A percentile compares a stretch with the other conserved stretches of the same genome.
phyloP scores from a whole-genome alignment of 2,329 filamentous ascomycete genomes.

The Cordyceps farinosa region DNA sequence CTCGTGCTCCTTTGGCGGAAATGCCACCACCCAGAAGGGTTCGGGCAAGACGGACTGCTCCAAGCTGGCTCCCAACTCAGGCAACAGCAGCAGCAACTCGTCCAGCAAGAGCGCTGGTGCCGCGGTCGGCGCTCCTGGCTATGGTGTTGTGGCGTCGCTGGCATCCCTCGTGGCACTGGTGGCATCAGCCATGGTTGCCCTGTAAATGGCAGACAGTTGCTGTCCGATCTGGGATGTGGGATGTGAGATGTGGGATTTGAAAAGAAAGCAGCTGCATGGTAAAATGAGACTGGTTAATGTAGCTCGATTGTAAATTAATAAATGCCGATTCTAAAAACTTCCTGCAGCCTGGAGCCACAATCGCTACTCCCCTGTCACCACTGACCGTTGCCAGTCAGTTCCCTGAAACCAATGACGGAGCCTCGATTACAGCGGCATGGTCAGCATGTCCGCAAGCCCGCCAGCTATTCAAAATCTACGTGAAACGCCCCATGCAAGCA shows the following conservation, averaged over 20 bases:
- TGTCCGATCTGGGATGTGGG: not conserved
- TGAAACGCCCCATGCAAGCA: not conserved
- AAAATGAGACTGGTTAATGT: not conserved
- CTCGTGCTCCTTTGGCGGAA: constrained; percentile 70
- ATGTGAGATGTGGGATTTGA: not conserved
- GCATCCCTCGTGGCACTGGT: constrained; percentile 21
- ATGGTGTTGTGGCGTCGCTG: constrained; percentile 41
- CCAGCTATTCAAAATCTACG: not conserved
- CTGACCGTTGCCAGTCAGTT: not conserved
- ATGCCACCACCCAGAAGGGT: constrained; percentile 54
- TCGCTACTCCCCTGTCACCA: not conserved
- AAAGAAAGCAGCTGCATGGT: not conserved
- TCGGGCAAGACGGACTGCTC: constrained; percentile 41
- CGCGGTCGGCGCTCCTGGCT: constrained; percentile 36
- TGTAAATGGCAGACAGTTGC: constrained; percentile 37
- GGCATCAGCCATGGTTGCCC: constrained; percentile 51
- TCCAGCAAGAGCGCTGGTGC: constrained; percentile 22
- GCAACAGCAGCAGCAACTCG: constrained; percentile 20
- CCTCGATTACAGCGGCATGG: not conserved
- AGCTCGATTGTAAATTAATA: not conserved
- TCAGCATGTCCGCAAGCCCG: not conserved
- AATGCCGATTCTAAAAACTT: not conserved
- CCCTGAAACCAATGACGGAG: not conserved
- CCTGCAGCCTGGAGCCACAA: not conserved
- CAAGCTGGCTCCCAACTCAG: constrained; percentile 42